Percentiles rank a stretch among this genome's conserved stretches.
Evolutionary conservation across 768 basidiomycete species (phyloP).

Genomic region (Boletus reticuloceps): DNA sequence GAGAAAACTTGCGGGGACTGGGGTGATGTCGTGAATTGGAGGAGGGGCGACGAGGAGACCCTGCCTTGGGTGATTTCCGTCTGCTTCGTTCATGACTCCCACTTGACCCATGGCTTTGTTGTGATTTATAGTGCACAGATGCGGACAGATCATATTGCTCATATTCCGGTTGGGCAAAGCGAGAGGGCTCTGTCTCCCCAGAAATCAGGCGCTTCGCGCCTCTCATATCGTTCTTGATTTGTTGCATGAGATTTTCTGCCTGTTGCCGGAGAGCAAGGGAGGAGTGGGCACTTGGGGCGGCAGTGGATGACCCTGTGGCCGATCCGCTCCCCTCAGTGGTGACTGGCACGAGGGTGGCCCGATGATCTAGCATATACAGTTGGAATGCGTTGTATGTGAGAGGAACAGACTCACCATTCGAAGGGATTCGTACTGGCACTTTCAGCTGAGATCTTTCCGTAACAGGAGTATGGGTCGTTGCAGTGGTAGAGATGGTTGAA

Average conservation of each 20-base stretch:
- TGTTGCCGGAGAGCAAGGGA: constrained; percentile 71
- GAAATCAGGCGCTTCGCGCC: constrained; percentile 72
- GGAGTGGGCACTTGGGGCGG: constrained; percentile 44
- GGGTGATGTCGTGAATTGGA: constrained; percentile 36
- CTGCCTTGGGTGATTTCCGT: constrained; percentile 24
- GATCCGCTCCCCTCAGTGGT: constrained; percentile 20
- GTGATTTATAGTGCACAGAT: constrained; percentile 21
- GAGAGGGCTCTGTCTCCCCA: constrained; percentile 57
- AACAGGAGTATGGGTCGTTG: constrained; percentile 36
- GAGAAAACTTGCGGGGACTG: constrained; percentile 44
- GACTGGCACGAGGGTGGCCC: constrained; percentile 10
- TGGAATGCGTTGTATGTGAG: background rate
- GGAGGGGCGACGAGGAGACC: constrained; percentile 32
- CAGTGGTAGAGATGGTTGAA: constrained; percentile 68
- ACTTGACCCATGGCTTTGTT: constrained; percentile 28
- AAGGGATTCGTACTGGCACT: background rate
- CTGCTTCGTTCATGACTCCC: constrained; percentile 26
- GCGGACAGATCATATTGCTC: constrained; percentile 10
- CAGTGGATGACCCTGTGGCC: constrained; percentile 26
- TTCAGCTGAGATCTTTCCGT: constrained; percentile 11
- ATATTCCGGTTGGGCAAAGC: constrained; percentile 27
- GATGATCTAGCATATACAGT: constrained; percentile 11
- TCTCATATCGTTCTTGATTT: constrained; percentile 74
- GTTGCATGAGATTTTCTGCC: constrained; percentile 80
- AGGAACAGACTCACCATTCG: constrained; percentile 15